Evolutionary conservation across 2,329 filamentous ascomycete species (phyloP).

Genomic region (Venturia pyrina): DNA sequence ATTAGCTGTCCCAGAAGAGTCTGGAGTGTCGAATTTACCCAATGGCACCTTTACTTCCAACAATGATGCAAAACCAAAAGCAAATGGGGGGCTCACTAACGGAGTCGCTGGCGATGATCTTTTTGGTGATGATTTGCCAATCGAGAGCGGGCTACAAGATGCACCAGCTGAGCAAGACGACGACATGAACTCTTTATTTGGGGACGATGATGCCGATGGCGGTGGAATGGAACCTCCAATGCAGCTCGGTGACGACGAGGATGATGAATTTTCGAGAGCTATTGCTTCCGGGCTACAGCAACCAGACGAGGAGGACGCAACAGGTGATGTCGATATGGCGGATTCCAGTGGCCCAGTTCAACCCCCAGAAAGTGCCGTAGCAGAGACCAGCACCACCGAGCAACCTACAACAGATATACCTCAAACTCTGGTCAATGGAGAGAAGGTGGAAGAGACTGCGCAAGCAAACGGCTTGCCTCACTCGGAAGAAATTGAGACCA

Average conservation of each 20-base stretch:
- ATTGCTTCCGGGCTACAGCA: slow-evolving; percentile 48
- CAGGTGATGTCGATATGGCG: slow-evolving; percentile 35
- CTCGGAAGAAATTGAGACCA: slow-evolving; percentile 20
- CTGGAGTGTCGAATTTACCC: slow-evolving; percentile 40
- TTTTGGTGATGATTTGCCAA: slow-evolving; percentile 20
- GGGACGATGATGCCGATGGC: slow-evolving; percentile 45
- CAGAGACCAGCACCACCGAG: neutral
- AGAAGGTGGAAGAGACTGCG: neutral
- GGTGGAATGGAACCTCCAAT: slow-evolving; percentile 25
- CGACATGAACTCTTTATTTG: slow-evolving; percentile 72
- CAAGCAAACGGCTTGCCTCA: slow-evolving; percentile 41
- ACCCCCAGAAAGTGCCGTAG: slow-evolving; percentile 13
- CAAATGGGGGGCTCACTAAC: slow-evolving; percentile 44
- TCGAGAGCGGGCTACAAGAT: slow-evolving; percentile 26
- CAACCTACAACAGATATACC: slow-evolving; percentile 1
- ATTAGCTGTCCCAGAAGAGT: slow-evolving; percentile 64
- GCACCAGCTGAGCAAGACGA: slow-evolving; percentile 36
- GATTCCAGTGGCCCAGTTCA: slow-evolving; percentile 26
- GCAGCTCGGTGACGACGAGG: slow-evolving; percentile 72
- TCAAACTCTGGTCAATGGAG: slow-evolving; percentile 16
- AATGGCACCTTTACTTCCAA: slow-evolving; percentile 71
- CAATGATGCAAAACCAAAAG: slow-evolving; percentile 48
- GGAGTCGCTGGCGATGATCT: slow-evolving; percentile 21
- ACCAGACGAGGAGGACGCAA: slow-evolving; percentile 31
- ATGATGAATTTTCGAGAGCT: slow-evolving; percentile 68